Evolutionary conservation across 257 asterid species (phyloP), one percentile per base, ranked within the genome.

Genomic region (Solanum dulcamara): DNA sequence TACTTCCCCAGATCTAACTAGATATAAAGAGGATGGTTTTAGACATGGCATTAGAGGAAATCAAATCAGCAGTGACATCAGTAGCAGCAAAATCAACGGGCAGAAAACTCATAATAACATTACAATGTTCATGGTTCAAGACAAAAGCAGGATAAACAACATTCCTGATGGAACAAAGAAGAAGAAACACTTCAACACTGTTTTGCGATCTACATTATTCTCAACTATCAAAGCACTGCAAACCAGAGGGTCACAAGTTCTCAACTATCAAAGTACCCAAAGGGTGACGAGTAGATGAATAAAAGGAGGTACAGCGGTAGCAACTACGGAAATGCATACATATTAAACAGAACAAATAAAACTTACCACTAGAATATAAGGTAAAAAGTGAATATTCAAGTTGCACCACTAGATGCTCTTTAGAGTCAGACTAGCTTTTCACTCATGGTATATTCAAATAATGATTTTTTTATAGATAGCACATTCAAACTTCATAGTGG

Each of bases 1-100:
- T 95, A 50, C 40, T 89, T 90, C 90, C 88, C 87, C 86, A 53
- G 68, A 79, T 50, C 74, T 51, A 35, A 80, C 80, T 17, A 38
- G 46, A 74, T 55, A 30, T 46, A 59, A 37, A 81, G 18, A 79
- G 44, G 64, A 18, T 2, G 10, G 7, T 15, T 18, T 79, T 30
- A 18, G 66, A 28, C 2, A 28, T 30, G 46, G 30, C 28, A 9
- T 17, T 17, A 17, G 30, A 48, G 40, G 59, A 79, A 79, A 79
- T 17, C 40, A 28, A 28, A 79, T 79, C 18, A 10, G 80, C 51
- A 71, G 26, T 68, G n/a, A 68, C 11, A 68, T 18, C 77, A 68
- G 42, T 68, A 68, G 26, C 77, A 77, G 44, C 22, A 28, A 46
- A 50, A 79, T 30, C 44, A 79, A 30, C 64, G 48, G 6, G 40